Percentiles rank a stretch among this genome's conserved stretches.
Conservation (phyloP, 2,329 filamentous ascomycete species). For the Beauveria varroae region DNA sequence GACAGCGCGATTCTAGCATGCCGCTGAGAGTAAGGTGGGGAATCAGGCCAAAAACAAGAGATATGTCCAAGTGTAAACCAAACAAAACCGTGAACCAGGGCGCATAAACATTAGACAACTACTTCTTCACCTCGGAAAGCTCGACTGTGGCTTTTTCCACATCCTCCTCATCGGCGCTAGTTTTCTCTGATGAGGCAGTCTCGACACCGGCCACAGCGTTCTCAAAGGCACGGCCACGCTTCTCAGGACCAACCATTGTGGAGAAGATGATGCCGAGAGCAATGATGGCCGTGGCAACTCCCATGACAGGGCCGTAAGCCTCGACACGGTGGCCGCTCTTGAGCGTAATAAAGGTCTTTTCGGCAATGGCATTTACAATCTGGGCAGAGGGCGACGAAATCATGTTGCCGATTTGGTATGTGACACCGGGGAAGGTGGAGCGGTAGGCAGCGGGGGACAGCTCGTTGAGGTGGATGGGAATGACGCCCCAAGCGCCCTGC, state of each 20-base stretch:
- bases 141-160: constrained; percentile 23
- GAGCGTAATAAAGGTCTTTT: constrained; percentile 49
- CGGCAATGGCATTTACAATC: constrained; percentile 69
- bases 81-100: not conserved
- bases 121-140: constrained; percentile 1
- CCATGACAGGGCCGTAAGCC: constrained; percentile 71
- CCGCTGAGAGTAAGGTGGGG: not conserved
- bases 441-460: constrained; percentile 63
- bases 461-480: constrained; percentile 68
- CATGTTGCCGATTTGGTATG: constrained; percentile 71
- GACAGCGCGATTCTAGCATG: not conserved
- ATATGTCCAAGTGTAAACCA: too few relatives aligned
- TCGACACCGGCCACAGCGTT: constrained; percentile 36
- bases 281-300: constrained; percentile 68
- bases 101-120: not conserved
- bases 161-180: constrained; percentile 19
- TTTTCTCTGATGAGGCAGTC: constrained; percentile 20
- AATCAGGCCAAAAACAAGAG: not conserved
- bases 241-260: constrained; percentile 65
- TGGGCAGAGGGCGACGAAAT: constrained; percentile 65
- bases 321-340: constrained; percentile 50
- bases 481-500: constrained; percentile 59
- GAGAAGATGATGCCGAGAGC: constrained; percentile 61
- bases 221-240: constrained; percentile 63
- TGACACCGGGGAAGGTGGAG: constrained; percentile 62